Evolutionary conservation across 768 basidiomycete genomes (phyloP).

Genomic region (Trametes villosa): DNA sequence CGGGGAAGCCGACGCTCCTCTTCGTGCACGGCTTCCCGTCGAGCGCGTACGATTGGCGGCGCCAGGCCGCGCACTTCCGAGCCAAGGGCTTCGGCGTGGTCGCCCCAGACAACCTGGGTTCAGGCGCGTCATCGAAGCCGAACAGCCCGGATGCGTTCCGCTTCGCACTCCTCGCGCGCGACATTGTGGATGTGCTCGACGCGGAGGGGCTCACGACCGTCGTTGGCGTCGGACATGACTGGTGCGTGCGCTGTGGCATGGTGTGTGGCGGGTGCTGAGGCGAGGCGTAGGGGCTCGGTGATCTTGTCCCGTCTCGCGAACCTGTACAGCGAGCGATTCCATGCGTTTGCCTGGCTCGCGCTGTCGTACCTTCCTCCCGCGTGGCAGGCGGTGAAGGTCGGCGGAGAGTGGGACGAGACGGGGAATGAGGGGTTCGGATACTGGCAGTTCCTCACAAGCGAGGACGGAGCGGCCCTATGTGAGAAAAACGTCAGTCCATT

Average conservation of each 20-base stretch:
- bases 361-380: conserved; percentile 39
- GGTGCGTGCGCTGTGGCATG: conserved; percentile 24
- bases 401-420: conserved; percentile 23
- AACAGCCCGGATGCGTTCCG: conserved; percentile 34
- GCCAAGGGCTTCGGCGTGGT: conserved; percentile 47
- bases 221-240: conserved; percentile 42
- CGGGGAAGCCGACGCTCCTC: conserved; percentile 43
- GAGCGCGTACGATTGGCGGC: conserved; percentile 45
- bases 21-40: conserved; percentile 52
- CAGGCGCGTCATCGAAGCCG: conserved; percentile 50
- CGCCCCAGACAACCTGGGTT: conserved; percentile 52
- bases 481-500: conserved; percentile 3
- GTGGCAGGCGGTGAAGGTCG: conserved; percentile 29
- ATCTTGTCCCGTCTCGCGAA: not conserved
- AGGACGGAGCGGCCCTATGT: not conserved
- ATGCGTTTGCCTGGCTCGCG: conserved; percentile 42
- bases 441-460: conserved; percentile 35
- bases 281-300: not conserved
- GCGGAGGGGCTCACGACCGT: conserved; percentile 32
- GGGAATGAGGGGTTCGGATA: conserved; percentile 38
- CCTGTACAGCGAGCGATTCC: conserved; percentile 43
- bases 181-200: conserved; percentile 43
- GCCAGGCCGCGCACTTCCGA: conserved; percentile 43
- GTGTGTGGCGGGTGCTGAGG: not conserved
- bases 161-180: conserved; percentile 30